These are phyloP conservation scores for Mycosphaerella sp. DNA, from an alignment of 2,329 filamentous ascomycete genomes.

Conservation along the genomic window DNA sequence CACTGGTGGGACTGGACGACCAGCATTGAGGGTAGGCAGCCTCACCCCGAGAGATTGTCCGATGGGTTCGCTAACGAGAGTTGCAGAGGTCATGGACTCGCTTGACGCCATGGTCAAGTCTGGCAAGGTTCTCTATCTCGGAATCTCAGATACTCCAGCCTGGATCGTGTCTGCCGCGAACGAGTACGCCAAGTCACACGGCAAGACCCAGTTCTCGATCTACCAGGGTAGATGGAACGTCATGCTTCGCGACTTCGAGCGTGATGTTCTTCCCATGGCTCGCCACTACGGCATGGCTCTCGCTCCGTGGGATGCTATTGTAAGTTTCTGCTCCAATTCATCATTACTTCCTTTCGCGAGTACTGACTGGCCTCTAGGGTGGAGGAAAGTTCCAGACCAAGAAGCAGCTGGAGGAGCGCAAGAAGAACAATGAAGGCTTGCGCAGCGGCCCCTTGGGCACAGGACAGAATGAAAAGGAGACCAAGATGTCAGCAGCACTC, in stretches of 20 bases:
- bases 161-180: slow-evolving; percentile 39
- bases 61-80: background rate
- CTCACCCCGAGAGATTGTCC: background rate
- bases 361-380: slow-evolving; percentile 17
- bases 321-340: background rate
- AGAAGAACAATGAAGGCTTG: slow-evolving; percentile 34
- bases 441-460: slow-evolving; percentile 25
- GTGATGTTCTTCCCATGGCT: slow-evolving; percentile 44
- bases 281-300: slow-evolving; percentile 42
- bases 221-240: slow-evolving; percentile 40
- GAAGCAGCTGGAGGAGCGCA: slow-evolving; percentile 43
- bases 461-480: slow-evolving; percentile 42
- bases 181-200: slow-evolving; percentile 37
- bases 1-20: slow-evolving; percentile 41
- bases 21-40: slow-evolving; percentile 30
- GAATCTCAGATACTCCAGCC: slow-evolving; percentile 41
- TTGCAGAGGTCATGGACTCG: slow-evolving; percentile 39
- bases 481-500: slow-evolving; percentile 51
- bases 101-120: slow-evolving; percentile 39
- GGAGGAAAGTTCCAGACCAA: slow-evolving; percentile 41
- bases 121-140: slow-evolving; percentile 43
- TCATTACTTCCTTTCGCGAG: no score
- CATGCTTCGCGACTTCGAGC: slow-evolving; percentile 39
- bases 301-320: slow-evolving; percentile 50
- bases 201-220: slow-evolving; percentile 34